Percentiles rank a stretch among this genome's conserved stretches.
These are phyloP conservation scores for Daucus carota DNA, from an alignment of 129 eudicot species.

Conservation along the genomic window DH1_v3.0 NC_030381.2:46379001-46379500, in stretches of 20 bases:
- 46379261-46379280: slow-evolving; percentile 9
- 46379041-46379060: neutral
- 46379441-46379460: neutral
- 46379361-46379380: slow-evolving; percentile 87
- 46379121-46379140: slow-evolving; percentile 74
- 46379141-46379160: slow-evolving; percentile 88
- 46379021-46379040: no score
- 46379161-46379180: slow-evolving; percentile 86
- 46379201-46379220: slow-evolving; percentile 52
- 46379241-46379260: neutral
- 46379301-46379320: slow-evolving; percentile 97
- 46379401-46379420: neutral
- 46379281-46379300: slow-evolving; percentile 64
- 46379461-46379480: slow-evolving; percentile 49
- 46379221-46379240: neutral
- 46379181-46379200: slow-evolving; percentile 92
- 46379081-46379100: slow-evolving; percentile 3
- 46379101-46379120: slow-evolving; percentile 57
- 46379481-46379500: slow-evolving; percentile 53
- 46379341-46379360: slow-evolving; percentile 88
- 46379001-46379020: no score
- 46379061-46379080: neutral
- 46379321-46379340: slow-evolving; percentile 97
- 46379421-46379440: neutral
- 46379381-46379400: slow-evolving; percentile 68